phyloP scores from a whole-genome alignment of 129 eudicot genomes.

The Pulicaria dysenterica region DNA sequence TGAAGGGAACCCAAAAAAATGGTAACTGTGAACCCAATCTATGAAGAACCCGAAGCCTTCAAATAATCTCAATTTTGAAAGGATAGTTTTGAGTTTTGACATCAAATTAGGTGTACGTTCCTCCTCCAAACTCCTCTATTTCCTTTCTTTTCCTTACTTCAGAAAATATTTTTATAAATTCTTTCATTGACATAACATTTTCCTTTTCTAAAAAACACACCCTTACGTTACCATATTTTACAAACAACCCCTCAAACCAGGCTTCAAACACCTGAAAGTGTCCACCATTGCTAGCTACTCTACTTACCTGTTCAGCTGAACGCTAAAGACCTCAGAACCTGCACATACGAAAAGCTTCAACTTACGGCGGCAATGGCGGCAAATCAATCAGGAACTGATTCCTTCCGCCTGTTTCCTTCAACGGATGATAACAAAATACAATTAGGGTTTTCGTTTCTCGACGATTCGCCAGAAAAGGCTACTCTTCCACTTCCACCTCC shows the following conservation, averaged over 20 bases:
- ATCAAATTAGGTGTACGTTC: too few species aligned
- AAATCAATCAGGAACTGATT: constrained; percentile 33
- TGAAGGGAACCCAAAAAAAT: too few species aligned
- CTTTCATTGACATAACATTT: too few species aligned
- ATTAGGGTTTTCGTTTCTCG: constrained; percentile 60
- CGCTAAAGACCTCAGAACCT: background rate
- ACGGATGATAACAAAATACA: constrained; percentile 50
- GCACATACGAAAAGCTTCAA: background rate
- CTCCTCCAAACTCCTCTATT: too few species aligned
- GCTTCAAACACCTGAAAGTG: background rate
- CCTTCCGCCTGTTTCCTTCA: constrained; percentile 60
- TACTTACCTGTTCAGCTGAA: background rate
- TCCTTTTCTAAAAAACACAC: background rate
- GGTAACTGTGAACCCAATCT: too few species aligned
- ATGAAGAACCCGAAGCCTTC: too few species aligned
- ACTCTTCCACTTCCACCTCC: constrained; percentile 82
- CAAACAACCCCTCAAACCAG: background rate
- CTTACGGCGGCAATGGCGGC: constrained; percentile 32
- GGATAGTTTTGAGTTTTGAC: too few species aligned
- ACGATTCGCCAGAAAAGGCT: constrained; percentile 50
- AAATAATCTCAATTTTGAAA: too few species aligned
- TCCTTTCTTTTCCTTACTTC: too few species aligned
- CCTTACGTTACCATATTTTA: too few species aligned
- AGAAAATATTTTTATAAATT: too few species aligned
- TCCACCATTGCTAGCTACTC: too few species aligned